Evolutionary conservation across 768 basidiomycete species (phyloP).

Genomic region (Tephrocybe sp.): DNA sequence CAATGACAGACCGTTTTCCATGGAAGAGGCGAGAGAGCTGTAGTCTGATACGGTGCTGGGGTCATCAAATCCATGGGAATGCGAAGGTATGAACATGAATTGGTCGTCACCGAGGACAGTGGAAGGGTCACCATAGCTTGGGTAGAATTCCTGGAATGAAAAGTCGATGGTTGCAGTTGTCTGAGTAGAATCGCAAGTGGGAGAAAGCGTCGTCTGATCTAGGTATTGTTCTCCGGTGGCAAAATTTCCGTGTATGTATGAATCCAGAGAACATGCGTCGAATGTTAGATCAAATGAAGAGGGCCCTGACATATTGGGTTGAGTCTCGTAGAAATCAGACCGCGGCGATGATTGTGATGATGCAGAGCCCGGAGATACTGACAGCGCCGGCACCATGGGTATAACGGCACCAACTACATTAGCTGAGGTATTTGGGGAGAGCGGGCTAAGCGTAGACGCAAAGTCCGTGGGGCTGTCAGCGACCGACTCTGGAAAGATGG

Average conservation of each 20-base stretch:
- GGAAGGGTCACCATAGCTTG: slow-evolving; percentile 23
- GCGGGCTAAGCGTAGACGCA: slow-evolving; percentile 7
- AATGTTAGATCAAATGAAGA: slow-evolving; percentile 29
- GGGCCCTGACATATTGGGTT: slow-evolving; percentile 21
- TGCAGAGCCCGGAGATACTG: slow-evolving; percentile 32
- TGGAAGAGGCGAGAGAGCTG: slow-evolving; percentile 8
- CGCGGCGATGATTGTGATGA: slow-evolving; percentile 38
- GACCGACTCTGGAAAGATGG: slow-evolving; percentile 11
- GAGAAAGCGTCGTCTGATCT: slow-evolving; percentile 30
- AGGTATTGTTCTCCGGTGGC: slow-evolving; percentile 35
- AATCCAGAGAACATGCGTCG: slow-evolving; percentile 29
- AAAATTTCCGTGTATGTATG: slow-evolving; percentile 33
- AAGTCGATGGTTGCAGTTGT: slow-evolving; percentile 25
- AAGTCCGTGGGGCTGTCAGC: slow-evolving; percentile 13
- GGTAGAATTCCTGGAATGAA: slow-evolving; percentile 32
- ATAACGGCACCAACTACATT: slow-evolving; percentile 17
- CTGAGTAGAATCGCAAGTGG: slow-evolving; percentile 25
- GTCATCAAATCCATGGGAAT: slow-evolving; percentile 14
- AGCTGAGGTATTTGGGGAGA: slow-evolving; percentile 8
- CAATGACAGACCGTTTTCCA: neutral
- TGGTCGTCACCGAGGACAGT: slow-evolving; percentile 17
- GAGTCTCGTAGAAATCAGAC: slow-evolving; percentile 35
- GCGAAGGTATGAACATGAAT: slow-evolving; percentile 15
- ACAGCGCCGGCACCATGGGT: slow-evolving; percentile 7
- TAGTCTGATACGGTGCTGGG: slow-evolving; percentile 19